These are phyloP conservation scores for Penicillium fimorum DNA, from an alignment of 495 filamentous ascomycete species.

Conservation along the genomic window DNA sequence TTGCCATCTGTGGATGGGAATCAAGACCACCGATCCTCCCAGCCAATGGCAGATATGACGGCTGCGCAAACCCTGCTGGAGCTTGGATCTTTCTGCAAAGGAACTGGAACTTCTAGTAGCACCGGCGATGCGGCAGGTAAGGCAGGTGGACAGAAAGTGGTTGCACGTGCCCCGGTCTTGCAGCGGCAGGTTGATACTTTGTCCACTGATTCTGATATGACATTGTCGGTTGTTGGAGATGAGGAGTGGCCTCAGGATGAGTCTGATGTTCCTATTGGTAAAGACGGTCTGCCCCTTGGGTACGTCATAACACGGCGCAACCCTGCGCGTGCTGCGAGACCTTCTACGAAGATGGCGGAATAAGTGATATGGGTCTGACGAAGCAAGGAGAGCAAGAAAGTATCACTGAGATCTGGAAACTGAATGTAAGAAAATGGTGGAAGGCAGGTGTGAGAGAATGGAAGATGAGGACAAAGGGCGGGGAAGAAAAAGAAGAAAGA, in stretches of 20 bases:
- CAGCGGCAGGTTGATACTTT: background rate
- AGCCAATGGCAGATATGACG: background rate
- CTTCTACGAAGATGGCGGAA: constrained; percentile 2
- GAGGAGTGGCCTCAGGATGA: constrained; percentile 1
- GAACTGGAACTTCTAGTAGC: background rate
- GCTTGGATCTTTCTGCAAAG: background rate
- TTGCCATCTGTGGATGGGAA: background rate
- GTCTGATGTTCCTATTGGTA: background rate
- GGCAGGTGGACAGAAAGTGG: background rate
- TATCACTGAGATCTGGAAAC: background rate
- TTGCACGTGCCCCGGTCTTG: background rate
- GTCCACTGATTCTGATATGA: constrained; percentile 1
- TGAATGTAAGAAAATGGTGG: background rate
- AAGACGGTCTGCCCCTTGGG: background rate
- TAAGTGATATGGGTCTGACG: background rate
- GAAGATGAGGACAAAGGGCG: background rate
- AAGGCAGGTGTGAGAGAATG: background rate
- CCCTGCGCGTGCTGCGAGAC: constrained; percentile 11
- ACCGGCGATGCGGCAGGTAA: too few species aligned
- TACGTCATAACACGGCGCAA: constrained; percentile 11
- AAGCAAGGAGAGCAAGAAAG: background rate
- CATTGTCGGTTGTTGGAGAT: background rate
- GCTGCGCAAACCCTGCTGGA: background rate
- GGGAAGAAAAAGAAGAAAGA: background rate
- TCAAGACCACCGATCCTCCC: background rate